Base-by-base conservation (phyloP, 2,329 filamentous ascomycete genomes). In the Dothidotthia symphoricarpi region DNA sequence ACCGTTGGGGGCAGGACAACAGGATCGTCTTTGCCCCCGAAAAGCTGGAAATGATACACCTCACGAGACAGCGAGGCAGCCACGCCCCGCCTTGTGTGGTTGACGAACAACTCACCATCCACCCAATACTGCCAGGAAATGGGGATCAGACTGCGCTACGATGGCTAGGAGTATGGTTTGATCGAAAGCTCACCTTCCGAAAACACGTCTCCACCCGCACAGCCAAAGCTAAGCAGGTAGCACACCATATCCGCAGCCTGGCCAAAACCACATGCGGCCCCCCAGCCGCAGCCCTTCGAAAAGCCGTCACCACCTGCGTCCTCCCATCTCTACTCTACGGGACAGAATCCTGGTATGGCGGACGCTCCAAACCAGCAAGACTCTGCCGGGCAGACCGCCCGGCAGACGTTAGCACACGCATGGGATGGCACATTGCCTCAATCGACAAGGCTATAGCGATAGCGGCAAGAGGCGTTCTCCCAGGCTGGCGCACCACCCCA, bases 1-100 rank as follows among this genome's bases (percentile, higher is more conserved):
- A 24, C 25, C 22, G 27, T 13, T 45, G 24, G 42, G 37, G 30
- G 3, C 37, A 17, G 8, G 28, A 24, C 7, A 45, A 45, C 34
- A 45, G 38, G 31, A 37, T 45, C 16, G 28, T 31, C 27, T 45
- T 45, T 28, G 37, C 42, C 4, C 42, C 15, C 31, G 42, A 45
- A 29, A 45, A 45, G 31, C 31, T 29, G 29, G 42, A 45, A 27
- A 40, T 40, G 17, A 45, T 45, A 16, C 34, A 45, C 34, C 31
- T 41, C 12, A 45, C 42, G 11, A 34, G 31, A 9, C 31, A 45
- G 17, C 12, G 14, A 16, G 13, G 24, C 12, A 32, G 16, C 31
- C 32, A 39, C 31, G 12, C 40, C 5, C 35, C 25, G 22, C 8
- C 11, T 28, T 28, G 30, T 8, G 17, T 26, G 15, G 19, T 36